phyloP scores from a whole-genome alignment of 139 green algal species.

The Chlorella vulgaris region DNA sequence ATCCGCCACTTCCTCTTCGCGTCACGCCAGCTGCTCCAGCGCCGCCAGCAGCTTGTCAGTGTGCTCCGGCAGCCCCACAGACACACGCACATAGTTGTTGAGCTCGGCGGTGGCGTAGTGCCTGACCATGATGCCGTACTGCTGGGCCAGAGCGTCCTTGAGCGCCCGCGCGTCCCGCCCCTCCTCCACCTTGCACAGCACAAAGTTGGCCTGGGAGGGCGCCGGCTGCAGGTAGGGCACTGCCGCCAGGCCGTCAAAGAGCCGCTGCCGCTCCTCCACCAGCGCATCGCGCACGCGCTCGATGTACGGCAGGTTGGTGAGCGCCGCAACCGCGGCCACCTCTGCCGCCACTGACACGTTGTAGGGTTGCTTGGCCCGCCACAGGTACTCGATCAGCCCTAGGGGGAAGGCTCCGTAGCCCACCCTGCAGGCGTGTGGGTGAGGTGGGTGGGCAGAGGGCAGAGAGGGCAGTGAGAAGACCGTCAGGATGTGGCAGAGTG shows the following conservation, averaged over 20 bases:
- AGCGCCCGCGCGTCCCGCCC: conserved; percentile 77
- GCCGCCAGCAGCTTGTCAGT: conserved; percentile 85
- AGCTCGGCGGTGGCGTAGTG: conserved; percentile 94
- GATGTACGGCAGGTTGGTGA: conserved; percentile 80
- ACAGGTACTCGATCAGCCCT: conserved; percentile 89
- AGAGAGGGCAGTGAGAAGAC: not conserved
- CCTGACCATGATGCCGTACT: conserved; percentile 83
- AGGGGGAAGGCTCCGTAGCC: conserved; percentile 72
- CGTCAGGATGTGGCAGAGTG: not conserved
- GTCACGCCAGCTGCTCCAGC: conserved; percentile 48
- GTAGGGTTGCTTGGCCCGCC: conserved; percentile 99
- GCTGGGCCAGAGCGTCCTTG: conserved; percentile 81
- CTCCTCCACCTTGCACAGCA: conserved; percentile 86
- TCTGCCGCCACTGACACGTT: conserved; percentile 97
- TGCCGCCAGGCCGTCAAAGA: conserved; percentile 66
- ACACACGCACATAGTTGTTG: conserved; percentile 91
- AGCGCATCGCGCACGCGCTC: conserved; percentile 80
- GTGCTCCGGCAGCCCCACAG: conserved; percentile 94
- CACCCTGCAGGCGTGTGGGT: conserved; percentile 45
- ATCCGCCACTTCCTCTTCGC: no score
- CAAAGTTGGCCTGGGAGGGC: conserved; percentile 94
- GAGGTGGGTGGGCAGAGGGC: not conserved
- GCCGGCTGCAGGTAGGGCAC: conserved; percentile 92
- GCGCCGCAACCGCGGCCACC: conserved; percentile 77
- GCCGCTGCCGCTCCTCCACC: conserved; percentile 79